A percentile compares a stretch with the other conserved stretches of the same genome.
These are phyloP conservation scores for Exserohilum turcica DNA, from an alignment of 2,329 filamentous ascomycete genomes.

Conservation along the genomic window DNA sequence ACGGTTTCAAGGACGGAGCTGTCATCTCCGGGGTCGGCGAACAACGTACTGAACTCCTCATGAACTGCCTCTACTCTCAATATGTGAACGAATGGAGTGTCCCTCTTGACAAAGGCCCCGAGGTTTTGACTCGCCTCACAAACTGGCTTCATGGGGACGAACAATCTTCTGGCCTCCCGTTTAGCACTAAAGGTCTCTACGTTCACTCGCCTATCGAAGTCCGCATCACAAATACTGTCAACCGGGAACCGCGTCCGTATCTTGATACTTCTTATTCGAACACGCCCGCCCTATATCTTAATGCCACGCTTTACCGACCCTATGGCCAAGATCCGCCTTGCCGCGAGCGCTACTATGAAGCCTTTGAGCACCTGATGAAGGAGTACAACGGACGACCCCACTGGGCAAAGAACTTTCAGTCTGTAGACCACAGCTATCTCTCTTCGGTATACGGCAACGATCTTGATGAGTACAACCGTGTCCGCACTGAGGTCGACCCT, in stretches of 20 bases:
- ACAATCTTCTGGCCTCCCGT: conserved; percentile 73
- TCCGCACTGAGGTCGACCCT: conserved; percentile 74
- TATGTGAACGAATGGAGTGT: conserved; percentile 99
- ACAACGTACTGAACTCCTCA: conserved; percentile 78
- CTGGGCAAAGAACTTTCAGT: conserved; percentile 89
- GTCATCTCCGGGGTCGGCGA: conserved; percentile 78
- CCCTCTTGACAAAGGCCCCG: conserved; percentile 81
- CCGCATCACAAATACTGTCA: conserved; percentile 75
- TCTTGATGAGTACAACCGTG: conserved; percentile 67
- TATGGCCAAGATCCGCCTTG: conserved; percentile 80
- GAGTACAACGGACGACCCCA: conserved; percentile 82
- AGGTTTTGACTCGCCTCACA: conserved; percentile 80
- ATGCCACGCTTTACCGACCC: conserved; percentile 85
- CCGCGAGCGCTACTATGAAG: conserved; percentile 78
- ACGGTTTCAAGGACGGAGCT: conserved; percentile 77
- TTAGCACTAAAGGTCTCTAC: conserved; percentile 77
- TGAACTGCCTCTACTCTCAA: conserved; percentile 99
- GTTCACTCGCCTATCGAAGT: conserved; percentile 93
- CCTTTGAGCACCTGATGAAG: conserved; percentile 89
- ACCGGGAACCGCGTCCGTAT: conserved; percentile 60
- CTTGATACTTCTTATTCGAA: conserved; percentile 73
- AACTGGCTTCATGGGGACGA: conserved; percentile 85
- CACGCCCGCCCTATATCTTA: conserved; percentile 82
- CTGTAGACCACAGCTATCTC: conserved; percentile 64
- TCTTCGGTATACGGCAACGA: conserved; percentile 71